phyloP scores from a whole-genome alignment of 2,329 filamentous ascomycete species.

The Exophiala phaeomuriformis region DNA sequence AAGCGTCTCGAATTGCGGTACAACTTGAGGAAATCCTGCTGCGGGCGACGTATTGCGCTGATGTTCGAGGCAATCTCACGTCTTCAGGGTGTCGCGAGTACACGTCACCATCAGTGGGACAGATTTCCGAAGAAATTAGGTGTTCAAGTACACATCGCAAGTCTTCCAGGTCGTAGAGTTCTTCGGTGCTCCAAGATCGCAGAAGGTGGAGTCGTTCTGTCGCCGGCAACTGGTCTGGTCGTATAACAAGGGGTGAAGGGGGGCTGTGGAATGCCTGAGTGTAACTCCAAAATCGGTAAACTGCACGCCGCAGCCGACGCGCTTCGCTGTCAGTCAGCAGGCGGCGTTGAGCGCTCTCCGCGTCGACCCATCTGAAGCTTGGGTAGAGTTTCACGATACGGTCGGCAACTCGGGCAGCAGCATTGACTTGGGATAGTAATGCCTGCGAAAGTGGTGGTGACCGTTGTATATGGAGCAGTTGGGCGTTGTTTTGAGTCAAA shows the following conservation, averaged over 20 bases:
- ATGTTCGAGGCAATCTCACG: slow-evolving; percentile 4
- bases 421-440: slow-evolving; percentile 49
- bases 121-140: slow-evolving; percentile 51
- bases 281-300: slow-evolving; percentile 57
- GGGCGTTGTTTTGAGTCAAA: slow-evolving; percentile 53
- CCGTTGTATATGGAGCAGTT: slow-evolving; percentile 50
- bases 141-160: slow-evolving; percentile 50
- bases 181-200: slow-evolving; percentile 50
- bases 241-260: slow-evolving; percentile 45
- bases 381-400: slow-evolving; percentile 57
- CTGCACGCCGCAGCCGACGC: slow-evolving; percentile 47
- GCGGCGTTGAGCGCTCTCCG: slow-evolving; percentile 48
- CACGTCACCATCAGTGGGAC: slow-evolving; percentile 50
- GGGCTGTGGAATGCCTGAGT: slow-evolving; percentile 51
- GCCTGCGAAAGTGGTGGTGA: slow-evolving; percentile 48
- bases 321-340: slow-evolving; percentile 46
- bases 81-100: slow-evolving; percentile 25
- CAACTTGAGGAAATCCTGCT: background rate
- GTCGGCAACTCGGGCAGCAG: slow-evolving; percentile 48
- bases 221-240: slow-evolving; percentile 41
- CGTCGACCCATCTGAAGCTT: slow-evolving; percentile 55
- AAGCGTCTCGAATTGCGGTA: slow-evolving; percentile 11
- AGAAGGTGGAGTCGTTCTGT: slow-evolving; percentile 49
- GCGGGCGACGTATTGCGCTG: slow-evolving; percentile 1
- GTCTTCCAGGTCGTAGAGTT: slow-evolving; percentile 55